phyloP scores from a whole-genome alignment of 2,329 filamentous ascomycete genomes.

The Escovopsis sp. region DNA sequence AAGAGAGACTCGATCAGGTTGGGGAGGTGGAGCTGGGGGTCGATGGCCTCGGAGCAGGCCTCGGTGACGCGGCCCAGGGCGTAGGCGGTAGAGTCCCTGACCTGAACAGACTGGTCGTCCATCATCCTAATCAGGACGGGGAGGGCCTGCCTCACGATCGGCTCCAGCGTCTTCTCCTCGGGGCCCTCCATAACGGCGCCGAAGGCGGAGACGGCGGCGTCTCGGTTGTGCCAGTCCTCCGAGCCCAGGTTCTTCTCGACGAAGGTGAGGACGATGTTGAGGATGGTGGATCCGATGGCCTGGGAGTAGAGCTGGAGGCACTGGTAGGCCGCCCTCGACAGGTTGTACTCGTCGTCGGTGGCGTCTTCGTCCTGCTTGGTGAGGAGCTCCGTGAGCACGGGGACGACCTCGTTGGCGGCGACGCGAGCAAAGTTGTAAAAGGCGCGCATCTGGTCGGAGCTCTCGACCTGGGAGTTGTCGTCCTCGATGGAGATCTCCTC shows the following conservation, averaged over 20 bases:
- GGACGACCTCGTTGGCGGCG: constrained; percentile 85
- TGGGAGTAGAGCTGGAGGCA: constrained; percentile 91
- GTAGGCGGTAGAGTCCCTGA: constrained; percentile 92
- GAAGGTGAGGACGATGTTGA: constrained; percentile 74
- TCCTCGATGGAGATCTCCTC: constrained; percentile 97
- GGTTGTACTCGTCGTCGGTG: constrained; percentile 91
- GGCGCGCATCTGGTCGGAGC: constrained; percentile 67
- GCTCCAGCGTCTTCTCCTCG: constrained; percentile 79
- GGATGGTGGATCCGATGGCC: constrained; percentile 71
- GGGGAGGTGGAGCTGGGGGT: constrained; percentile 67
- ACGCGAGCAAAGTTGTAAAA: constrained; percentile 95
- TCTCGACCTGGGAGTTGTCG: constrained; percentile 68
- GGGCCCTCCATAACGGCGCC: constrained; percentile 98
- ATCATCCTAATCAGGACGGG: constrained; percentile 83
- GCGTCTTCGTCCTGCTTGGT: constrained; percentile 98
- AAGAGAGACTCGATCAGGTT: constrained; percentile 80
- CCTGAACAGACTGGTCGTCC: constrained; percentile 76
- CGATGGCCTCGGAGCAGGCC: constrained; percentile 79
- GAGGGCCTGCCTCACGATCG: constrained; percentile 89
- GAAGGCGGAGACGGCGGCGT: constrained; percentile 92
- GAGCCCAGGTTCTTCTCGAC: constrained; percentile 81
- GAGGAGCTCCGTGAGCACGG: constrained; percentile 73
- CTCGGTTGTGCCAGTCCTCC: constrained; percentile 88
- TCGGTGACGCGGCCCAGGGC: constrained; percentile 93
- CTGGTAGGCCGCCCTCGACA: constrained; percentile 88